These are phyloP conservation scores for Microbotryomycetes sp. DNA, from an alignment of 1,284 basidiomycete genomes.

Conservation along the genomic window DNA sequence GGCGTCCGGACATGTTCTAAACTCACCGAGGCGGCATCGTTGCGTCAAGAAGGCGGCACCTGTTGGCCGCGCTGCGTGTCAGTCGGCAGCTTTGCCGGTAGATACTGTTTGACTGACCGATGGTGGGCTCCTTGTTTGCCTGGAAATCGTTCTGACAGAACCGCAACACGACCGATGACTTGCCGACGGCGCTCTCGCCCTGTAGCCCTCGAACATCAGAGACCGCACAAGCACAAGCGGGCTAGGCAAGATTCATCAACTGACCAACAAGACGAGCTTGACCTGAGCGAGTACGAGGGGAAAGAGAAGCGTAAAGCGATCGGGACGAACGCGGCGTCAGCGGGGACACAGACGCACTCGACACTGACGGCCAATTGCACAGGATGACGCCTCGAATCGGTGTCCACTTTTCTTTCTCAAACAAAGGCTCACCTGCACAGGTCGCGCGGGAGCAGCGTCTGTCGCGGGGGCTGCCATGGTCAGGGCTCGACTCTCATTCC, in stretches of 20 bases:
- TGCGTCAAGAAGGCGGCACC: conserved; percentile 52
- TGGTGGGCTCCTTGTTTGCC: conserved; percentile 95
- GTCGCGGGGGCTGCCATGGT: not conserved
- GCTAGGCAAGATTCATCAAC: not conserved
- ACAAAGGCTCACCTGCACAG: conserved; percentile 49
- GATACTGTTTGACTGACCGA: conserved; percentile 59
- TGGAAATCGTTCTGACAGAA: conserved; percentile 95
- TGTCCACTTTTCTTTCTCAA: too few relatives aligned
- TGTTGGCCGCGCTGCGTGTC: not conserved
- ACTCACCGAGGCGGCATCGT: conserved; percentile 62
- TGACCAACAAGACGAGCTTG: not conserved
- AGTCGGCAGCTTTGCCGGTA: conserved; percentile 1
- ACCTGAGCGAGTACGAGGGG: not conserved
- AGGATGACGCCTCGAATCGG: too few relatives aligned
- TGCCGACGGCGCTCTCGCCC: conserved; percentile 97
- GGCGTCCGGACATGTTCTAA: too few relatives aligned
- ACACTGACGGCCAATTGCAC: too few relatives aligned
- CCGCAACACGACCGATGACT: conserved; percentile 96
- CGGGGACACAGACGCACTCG: not conserved
- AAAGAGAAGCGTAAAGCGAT: not conserved
- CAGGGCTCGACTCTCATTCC: too few relatives aligned
- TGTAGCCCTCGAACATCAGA: not conserved
- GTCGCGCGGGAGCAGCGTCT: conserved; percentile 37
- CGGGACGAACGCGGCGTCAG: not conserved
- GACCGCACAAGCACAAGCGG: not conserved